These are phyloP conservation scores for Royoungia palumana DNA, from an alignment of 768 basidiomycete genomes.

Conservation along the genomic window DNA sequence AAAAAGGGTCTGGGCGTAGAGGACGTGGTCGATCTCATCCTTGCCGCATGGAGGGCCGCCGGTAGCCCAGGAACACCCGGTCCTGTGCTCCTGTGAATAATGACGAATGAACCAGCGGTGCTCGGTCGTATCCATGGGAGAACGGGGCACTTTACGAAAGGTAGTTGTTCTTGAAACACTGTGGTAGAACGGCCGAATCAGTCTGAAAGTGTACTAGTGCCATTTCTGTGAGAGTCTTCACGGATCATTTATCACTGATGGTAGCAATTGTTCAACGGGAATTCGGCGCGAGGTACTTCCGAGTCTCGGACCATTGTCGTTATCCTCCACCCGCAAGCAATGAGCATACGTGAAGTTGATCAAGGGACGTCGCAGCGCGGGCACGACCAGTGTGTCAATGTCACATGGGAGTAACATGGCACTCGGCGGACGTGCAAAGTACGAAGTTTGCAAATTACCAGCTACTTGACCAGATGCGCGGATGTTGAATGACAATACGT, in stretches of 20 bases:
- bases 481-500: no score
- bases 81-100: slow-evolving; percentile 26
- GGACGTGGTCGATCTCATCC: slow-evolving; percentile 75
- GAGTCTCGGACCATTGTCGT: not conserved
- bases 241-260: no score
- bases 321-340: not conserved
- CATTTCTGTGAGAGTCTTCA: not conserved
- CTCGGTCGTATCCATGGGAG: not conserved
- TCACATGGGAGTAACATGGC: slow-evolving; percentile 1
- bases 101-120: not conserved
- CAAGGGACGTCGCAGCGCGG: slow-evolving; percentile 7
- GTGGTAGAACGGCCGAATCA: slow-evolving; percentile 1
- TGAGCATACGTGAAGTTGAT: not conserved
- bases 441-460: not conserved
- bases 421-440: not conserved
- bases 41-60: slow-evolving; percentile 85
- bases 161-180: slow-evolving; percentile 1
- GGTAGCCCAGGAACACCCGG: slow-evolving; percentile 66
- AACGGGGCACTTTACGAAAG: slow-evolving; percentile 4
- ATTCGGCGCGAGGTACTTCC: no score
- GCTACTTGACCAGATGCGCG: no score
- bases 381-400: not conserved
- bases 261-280: no score
- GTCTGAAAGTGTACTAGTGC: slow-evolving; percentile 5
- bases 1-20: slow-evolving; percentile 75